These are phyloP conservation scores for Colletotrichum karsti DNA, from an alignment of 2,329 filamentous ascomycete genomes.

Conservation along the genomic window DNA sequence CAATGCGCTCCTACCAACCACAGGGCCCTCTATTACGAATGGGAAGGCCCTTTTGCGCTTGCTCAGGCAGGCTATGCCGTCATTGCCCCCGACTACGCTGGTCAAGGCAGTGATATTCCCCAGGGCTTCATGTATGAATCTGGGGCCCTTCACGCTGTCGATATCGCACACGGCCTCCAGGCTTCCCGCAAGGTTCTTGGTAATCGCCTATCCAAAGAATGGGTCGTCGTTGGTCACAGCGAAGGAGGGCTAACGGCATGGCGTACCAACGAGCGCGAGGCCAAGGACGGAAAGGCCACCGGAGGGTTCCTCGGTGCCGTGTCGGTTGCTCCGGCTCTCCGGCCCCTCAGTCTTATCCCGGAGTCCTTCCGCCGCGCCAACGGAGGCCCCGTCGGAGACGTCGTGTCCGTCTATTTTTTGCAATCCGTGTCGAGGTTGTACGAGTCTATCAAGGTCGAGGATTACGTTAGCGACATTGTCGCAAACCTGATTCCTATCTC, in stretches of 20 bases:
- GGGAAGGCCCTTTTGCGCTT: constrained; percentile 29
- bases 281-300: constrained; percentile 18
- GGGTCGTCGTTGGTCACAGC: constrained; percentile 34
- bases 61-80: constrained; percentile 23
- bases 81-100: constrained; percentile 23
- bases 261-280: constrained; percentile 34
- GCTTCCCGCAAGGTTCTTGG: constrained; percentile 30
- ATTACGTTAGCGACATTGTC: constrained; percentile 25
- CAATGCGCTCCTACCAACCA: constrained; percentile 35
- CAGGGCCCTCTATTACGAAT: constrained; percentile 33
- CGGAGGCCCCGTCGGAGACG: constrained; percentile 8
- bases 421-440: constrained; percentile 26
- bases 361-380: constrained; percentile 1
- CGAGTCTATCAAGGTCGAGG: constrained; percentile 19
- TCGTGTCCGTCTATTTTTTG: constrained; percentile 29
- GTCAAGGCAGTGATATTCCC: constrained; percentile 28
- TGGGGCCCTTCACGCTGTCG: constrained; percentile 31
- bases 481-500: background rate
- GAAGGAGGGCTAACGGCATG: constrained; percentile 35
- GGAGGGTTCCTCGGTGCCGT: constrained; percentile 27
- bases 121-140: constrained; percentile 33
- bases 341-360: constrained; percentile 22
- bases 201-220: constrained; percentile 27
- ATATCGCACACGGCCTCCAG: constrained; percentile 25
- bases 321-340: constrained; percentile 23